phyloP scores from a whole-genome alignment of 176 grass and related monocot species.

The Lolium multiflorum region DNA sequence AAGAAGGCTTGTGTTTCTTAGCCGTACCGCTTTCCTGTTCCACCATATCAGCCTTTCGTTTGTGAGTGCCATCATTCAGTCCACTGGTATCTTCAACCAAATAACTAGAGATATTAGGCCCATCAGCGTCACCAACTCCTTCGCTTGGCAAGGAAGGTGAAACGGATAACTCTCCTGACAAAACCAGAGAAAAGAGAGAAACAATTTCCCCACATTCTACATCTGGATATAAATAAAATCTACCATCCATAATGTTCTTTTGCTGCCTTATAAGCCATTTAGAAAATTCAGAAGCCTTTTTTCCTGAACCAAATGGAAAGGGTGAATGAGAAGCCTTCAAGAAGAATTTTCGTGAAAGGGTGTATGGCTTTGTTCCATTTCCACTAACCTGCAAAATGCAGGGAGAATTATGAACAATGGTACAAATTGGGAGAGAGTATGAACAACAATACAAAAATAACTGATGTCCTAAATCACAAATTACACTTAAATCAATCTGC shows the following conservation, averaged over 20 bases:
- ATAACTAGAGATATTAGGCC: conserved; percentile 52
- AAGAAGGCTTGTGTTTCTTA: conserved; percentile 78
- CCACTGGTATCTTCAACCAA: conserved; percentile 34
- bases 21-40: conserved; percentile 51
- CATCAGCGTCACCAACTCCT: conserved; percentile 91
- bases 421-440: conserved; percentile 1
- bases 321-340: conserved; percentile 76
- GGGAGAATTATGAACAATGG: not conserved
- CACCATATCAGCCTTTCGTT: conserved; percentile 58
- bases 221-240: conserved; percentile 69
- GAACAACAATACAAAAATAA: conserved; percentile 13
- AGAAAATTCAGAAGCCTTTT: conserved; percentile 71
- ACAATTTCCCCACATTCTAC: conserved; percentile 87
- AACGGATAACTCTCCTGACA: conserved; percentile 61
- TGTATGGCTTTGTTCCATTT: conserved; percentile 73
- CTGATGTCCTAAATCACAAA: not conserved
- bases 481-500: not conserved
- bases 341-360: conserved; percentile 82
- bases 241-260: conserved; percentile 47
- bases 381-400: conserved; percentile 70
- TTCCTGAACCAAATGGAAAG: conserved; percentile 84
- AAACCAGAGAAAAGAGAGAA: conserved; percentile 76
- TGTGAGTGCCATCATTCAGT: conserved; percentile 41
- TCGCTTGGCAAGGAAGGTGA: conserved; percentile 71
- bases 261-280: conserved; percentile 69